A percentile compares a stretch with the other conserved stretches of the same genome.
These are phyloP conservation scores for Extremus antarcticus DNA, from an alignment of 495 filamentous ascomycete genomes.

Conservation along the genomic window DNA sequence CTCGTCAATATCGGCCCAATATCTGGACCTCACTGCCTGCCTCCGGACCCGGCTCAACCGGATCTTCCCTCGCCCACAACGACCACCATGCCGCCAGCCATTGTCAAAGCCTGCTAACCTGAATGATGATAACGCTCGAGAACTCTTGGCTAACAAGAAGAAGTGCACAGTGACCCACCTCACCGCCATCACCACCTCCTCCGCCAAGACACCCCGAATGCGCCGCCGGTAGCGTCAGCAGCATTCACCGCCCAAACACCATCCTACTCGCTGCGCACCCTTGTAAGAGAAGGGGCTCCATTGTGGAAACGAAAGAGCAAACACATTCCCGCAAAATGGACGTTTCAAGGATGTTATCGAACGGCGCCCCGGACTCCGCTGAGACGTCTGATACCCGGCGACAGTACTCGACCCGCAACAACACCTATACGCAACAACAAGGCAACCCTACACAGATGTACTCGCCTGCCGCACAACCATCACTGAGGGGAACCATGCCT, in stretches of 20 bases:
- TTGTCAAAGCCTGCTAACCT: not conserved
- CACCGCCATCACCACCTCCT: not conserved
- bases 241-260: not conserved
- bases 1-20: not conserved
- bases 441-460: not conserved
- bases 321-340: slow-evolving; percentile 25
- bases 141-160: not conserved
- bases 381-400: slow-evolving; percentile 27
- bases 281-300: not conserved
- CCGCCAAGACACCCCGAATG: slow-evolving; percentile 3
- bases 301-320: slow-evolving; percentile 1
- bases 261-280: not conserved
- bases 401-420: slow-evolving; percentile 25
- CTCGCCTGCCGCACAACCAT: not conserved
- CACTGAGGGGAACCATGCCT: slow-evolving; percentile 3
- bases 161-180: not conserved
- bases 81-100: not conserved
- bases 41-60: not conserved
- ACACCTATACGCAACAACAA: not conserved
- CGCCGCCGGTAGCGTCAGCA: slow-evolving; percentile 9
- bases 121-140: not conserved
- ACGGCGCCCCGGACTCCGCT: slow-evolving; percentile 17
- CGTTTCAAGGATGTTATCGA: slow-evolving; percentile 35
- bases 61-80: not conserved
- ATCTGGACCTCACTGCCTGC: slow-evolving; percentile 2